Evolutionary conservation across 192 early-diverging fungal species (phyloP).

Genomic region (Coemansia sp.): DNA sequence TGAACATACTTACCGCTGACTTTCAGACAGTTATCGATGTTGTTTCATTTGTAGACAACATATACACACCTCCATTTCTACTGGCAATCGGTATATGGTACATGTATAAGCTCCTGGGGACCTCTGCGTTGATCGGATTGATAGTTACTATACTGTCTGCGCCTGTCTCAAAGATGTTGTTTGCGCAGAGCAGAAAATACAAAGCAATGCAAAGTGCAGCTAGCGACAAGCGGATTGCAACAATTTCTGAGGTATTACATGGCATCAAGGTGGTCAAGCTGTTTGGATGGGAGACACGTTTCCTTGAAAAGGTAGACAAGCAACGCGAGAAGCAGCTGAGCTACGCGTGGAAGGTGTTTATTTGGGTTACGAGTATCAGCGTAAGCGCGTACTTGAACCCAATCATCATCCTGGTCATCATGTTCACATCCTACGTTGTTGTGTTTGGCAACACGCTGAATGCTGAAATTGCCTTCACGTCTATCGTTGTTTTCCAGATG

Average conservation of each 20-base stretch:
- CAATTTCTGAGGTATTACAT: constrained; percentile 79
- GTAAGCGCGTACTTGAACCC: constrained; percentile 61
- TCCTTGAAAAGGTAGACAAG: constrained; percentile 65
- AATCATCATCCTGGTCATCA: constrained; percentile 61
- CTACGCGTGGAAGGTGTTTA: constrained; percentile 53
- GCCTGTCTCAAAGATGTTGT: constrained; percentile 58
- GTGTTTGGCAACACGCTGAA: constrained; percentile 59
- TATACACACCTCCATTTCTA: constrained; percentile 64
- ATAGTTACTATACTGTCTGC: constrained; percentile 61
- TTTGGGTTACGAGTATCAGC: constrained; percentile 53
- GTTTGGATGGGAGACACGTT: constrained; percentile 79
- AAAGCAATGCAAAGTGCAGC: constrained; percentile 60
- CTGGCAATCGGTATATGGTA: constrained; percentile 64
- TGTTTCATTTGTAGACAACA: constrained; percentile 57
- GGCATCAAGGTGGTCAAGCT: constrained; percentile 92
- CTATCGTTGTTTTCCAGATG: constrained; percentile 68
- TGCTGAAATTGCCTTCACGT: constrained; percentile 68
- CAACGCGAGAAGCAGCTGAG: constrained; percentile 64
- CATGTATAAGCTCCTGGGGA: constrained; percentile 75
- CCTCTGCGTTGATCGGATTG: constrained; percentile 79
- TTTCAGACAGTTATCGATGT: constrained; percentile 62
- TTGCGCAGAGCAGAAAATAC: constrained; percentile 52
- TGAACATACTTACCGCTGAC: constrained; percentile 74
- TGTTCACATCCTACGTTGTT: constrained; percentile 62
- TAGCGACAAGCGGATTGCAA: constrained; percentile 71